Percentiles rank a stretch among this genome's conserved stretches.
phyloP scores from a whole-genome alignment of 352 stramenopile genomes.

The Globisporangium nunn region DNA sequence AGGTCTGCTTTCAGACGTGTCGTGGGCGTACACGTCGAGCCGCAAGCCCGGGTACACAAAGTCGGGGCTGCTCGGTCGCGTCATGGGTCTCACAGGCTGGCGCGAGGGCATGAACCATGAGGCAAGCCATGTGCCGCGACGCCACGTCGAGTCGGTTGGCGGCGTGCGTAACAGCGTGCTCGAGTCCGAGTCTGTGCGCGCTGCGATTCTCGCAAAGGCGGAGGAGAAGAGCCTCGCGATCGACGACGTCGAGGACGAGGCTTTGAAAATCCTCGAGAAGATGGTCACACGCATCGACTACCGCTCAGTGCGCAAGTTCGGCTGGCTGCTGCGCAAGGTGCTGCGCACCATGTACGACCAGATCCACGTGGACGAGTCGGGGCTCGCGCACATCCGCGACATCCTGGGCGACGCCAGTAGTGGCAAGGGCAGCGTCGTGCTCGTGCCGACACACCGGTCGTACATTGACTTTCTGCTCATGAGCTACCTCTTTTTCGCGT shows the following conservation, averaged over 20 bases:
- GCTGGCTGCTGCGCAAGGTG: conserved; percentile 77
- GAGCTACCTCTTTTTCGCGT: conserved; percentile 86
- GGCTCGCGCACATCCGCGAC: conserved; percentile 60
- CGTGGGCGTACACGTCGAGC: conserved; percentile 86
- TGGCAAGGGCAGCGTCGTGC: conserved; percentile 49
- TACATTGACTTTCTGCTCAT: conserved; percentile 85
- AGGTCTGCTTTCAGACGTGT: conserved; percentile 75
- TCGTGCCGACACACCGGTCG: conserved; percentile 81
- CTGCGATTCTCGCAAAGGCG: conserved; percentile 39
- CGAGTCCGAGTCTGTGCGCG: conserved; percentile 45
- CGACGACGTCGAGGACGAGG: conserved; percentile 48
- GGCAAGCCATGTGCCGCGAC: conserved; percentile 74
- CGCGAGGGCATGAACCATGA: conserved; percentile 82
- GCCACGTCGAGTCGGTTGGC: conserved; percentile 51
- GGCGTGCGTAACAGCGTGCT: conserved; percentile 69
- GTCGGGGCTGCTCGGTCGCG: conserved; percentile 65
- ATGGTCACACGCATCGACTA: conserved; percentile 82
- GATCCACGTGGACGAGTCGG: conserved; percentile 80
- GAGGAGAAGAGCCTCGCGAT: conserved; percentile 21
- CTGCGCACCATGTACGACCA: conserved; percentile 83
- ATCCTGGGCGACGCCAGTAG: conserved; percentile 28
- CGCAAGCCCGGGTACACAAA: conserved; percentile 84
- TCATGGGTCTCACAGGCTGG: conserved; percentile 86
- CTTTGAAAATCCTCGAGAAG: conserved; percentile 50
- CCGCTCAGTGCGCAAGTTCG: conserved; percentile 63